phyloP scores from a whole-genome alignment of 306 rosid species.

The Lathyrus sativus region DNA sequence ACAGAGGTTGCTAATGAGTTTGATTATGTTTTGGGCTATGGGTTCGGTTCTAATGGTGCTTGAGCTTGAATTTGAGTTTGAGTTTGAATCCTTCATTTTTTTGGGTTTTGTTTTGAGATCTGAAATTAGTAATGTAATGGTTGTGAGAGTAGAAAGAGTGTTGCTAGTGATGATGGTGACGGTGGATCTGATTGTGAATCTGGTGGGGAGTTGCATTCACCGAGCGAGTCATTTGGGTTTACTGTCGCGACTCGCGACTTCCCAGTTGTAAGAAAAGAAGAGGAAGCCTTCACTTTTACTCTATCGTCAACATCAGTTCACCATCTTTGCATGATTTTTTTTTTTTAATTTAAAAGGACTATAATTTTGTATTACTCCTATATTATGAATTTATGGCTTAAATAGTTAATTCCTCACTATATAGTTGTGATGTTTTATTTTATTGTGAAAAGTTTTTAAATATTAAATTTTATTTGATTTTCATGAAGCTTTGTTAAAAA shows the following conservation, averaged over 20 bases:
- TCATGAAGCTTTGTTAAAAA: too few relatives aligned
- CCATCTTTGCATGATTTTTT: not conserved
- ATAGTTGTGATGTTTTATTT: too few relatives aligned
- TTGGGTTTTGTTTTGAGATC: conserved; percentile 32
- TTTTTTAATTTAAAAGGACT: not conserved
- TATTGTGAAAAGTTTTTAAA: too few relatives aligned
- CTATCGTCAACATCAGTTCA: not conserved
- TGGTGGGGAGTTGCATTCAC: not conserved
- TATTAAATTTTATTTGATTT: too few relatives aligned
- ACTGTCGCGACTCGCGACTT: not conserved
- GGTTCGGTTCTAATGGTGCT: conserved; percentile 52
- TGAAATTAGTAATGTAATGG: not conserved
- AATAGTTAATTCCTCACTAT: too few relatives aligned
- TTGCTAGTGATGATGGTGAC: conserved; percentile 17
- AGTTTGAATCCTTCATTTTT: conserved; percentile 64
- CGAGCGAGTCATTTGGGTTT: not conserved
- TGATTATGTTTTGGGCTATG: conserved; percentile 81
- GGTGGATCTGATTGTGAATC: conserved; percentile 37
- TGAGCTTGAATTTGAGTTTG: not conserved
- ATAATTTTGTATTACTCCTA: too few relatives aligned
- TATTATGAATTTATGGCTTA: too few relatives aligned
- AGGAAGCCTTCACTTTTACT: conserved; percentile 1
- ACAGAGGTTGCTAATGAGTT: conserved; percentile 82
- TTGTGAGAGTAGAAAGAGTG: not conserved
- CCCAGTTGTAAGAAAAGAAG: not conserved